Evolutionary conservation across 2,329 filamentous ascomycete genomes (phyloP), one percentile per base, ranked within the genome.

Genomic region (Hyphodiscus sp.): DNA sequence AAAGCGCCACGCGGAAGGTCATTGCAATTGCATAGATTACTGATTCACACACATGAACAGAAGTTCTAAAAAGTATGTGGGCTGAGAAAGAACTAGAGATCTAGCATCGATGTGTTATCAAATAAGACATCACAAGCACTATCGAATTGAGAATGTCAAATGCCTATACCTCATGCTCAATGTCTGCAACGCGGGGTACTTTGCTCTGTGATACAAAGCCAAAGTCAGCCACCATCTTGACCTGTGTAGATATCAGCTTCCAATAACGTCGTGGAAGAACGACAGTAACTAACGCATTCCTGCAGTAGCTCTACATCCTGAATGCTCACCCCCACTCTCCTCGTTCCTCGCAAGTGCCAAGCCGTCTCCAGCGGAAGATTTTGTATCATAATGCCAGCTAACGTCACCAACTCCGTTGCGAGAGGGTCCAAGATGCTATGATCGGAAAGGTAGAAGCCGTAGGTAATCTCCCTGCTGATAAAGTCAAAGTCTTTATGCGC

Each of bases 361-460:
- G 71, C 73, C 1, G 78, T 78, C 63, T 80, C 75, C 1, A 69
- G 66, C 0, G 66, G 67, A 18, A 82, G 62, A 53, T 82, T 82
- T 62, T 83, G 80, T 6, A 77, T 77, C 76, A 82, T 78, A 52
- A 83, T 82, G 1, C 74, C 76, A 2, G 73, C 67, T 2, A 82
- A 65, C 1, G 79, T 76, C 1, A 79, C 73, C 9, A 82, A 65
- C 59, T 82, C 75, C 1, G 80, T 81, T 47, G 81, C 79, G 2
- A 79, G 54, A 10, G 76, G 75, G 18, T 75, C 74, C 2, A 83
- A 65, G 10, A 82, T 76, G 57, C 71, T 74, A 23, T 79, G 75
- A 63, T 83, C 79, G 10, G 75, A 76, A 0, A 83, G 72, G 58
- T 77, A 83, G 11, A 83, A 68, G 0, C 80, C 80, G 55, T 83